Base-by-base conservation (phyloP, 148 eudicot genomes). In the Vaccinium corymbosum region DNA sequence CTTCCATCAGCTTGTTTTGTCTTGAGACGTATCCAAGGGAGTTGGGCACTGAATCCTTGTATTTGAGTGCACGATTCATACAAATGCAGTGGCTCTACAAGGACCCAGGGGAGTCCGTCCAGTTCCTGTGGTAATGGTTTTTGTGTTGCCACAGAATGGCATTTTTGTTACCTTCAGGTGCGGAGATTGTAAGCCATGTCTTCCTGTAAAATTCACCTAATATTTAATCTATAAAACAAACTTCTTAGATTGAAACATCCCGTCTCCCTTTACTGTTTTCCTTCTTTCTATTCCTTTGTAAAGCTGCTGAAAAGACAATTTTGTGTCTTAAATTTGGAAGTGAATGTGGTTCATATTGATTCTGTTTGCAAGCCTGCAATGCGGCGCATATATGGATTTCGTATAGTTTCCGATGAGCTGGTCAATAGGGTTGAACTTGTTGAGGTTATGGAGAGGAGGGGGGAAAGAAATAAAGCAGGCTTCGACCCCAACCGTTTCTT, bases 161-260 rank as follows among this genome's bases (percentile, higher is more conserved):
- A 82, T 70, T 82, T 82, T 82, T 82, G 84, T 71, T 50, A 15
- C 62, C 25, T 29, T 51, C 78, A 66, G 64, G 83, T 49, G 76
- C 59, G 13, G 66, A 27, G 56, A 81, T 22, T n/a, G 74, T 9
- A n/a, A 48, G 64, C 77, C 56, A 27, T 51, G 3, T 32, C 55
- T 8, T 76, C 57, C 22, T 82, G 84, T 82, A 52, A 70, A 82
- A 70, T 68, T 8, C 17, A 15, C n/a, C 22, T 17, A 27, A 9
- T 59, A 1, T 78, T 20, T 62, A 46, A 62, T 14, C 32, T 20
- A 35, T 35, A 29, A 50, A 59, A 15, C 49, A 29, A 35, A 55
- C 25, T 0, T 57, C 10, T 55, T 29, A 19, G 51, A 14, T 46
- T 80, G 35, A 22, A 22, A 49, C 35, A 66, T 66, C 35, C 35